Conservation (phyloP, 2,329 filamentous ascomycete species). For the Blumeria hordei region DNA sequence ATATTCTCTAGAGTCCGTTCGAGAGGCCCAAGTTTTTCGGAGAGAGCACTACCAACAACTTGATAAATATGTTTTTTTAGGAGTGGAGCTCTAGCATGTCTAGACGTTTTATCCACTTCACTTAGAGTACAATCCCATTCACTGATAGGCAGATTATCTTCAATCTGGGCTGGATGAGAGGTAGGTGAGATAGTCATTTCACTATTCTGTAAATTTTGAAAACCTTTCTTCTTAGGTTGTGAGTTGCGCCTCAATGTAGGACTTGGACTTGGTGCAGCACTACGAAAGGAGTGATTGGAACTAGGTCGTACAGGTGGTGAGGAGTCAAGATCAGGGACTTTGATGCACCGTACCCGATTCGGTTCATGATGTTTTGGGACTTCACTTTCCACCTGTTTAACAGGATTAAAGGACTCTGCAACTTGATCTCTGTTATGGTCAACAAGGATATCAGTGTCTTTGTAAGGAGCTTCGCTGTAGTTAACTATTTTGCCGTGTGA, state of each 20-base stretch:
- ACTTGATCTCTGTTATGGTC: too few species aligned
- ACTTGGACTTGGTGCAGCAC: conserved; percentile 51
- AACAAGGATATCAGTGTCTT: too few species aligned
- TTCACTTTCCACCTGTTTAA: too few species aligned
- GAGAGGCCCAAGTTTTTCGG: conserved; percentile 54
- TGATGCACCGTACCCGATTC: conserved; percentile 15
- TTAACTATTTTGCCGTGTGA: too few species aligned
- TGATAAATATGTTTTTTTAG: conserved; percentile 81
- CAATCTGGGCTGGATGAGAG: neutral
- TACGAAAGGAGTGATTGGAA: conserved; percentile 29
- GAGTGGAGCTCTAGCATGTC: conserved; percentile 43
- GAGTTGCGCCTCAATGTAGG: conserved; percentile 17
- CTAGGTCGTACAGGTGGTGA: conserved; percentile 29
- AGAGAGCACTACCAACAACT: conserved; percentile 54
- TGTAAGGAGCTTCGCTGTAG: too few species aligned
- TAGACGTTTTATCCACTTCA: too few species aligned
- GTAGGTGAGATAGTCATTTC: too few species aligned
- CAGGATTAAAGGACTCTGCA: too few species aligned
- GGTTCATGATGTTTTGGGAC: too few species aligned
- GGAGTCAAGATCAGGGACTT: conserved; percentile 18
- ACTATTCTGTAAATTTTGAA: too few species aligned
- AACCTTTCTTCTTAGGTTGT: too few species aligned
- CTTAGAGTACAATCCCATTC: conserved; percentile 61
- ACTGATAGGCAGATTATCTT: conserved; percentile 33
- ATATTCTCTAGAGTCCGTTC: conserved; percentile 59